phyloP scores from a whole-genome alignment of 1,139 yeast species.

The Casaregolazyma lundiana region DNA sequence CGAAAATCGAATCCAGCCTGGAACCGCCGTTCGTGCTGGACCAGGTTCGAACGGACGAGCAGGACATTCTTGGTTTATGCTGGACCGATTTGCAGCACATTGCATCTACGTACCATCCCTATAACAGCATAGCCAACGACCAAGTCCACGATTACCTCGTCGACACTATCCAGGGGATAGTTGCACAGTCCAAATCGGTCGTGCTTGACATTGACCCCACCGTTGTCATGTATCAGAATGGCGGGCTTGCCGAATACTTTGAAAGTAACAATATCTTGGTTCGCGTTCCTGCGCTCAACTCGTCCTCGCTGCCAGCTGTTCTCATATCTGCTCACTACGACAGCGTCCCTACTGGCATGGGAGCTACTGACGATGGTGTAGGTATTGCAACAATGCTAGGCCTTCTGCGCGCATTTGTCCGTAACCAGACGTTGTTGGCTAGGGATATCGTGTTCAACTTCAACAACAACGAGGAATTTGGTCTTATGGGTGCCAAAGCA shows the following conservation, averaged over 20 bases:
- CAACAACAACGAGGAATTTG: constrained; percentile 89
- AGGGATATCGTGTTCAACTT: constrained; percentile 78
- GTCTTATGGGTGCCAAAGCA: constrained; percentile 75
- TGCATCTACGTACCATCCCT: constrained; percentile 67
- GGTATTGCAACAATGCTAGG: constrained; percentile 86
- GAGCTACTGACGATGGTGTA: constrained; percentile 91
- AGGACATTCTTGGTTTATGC: constrained; percentile 37
- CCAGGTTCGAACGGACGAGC: background rate
- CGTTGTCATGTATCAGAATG: constrained; percentile 44
- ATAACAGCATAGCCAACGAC: constrained; percentile 71
- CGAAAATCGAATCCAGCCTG: constrained; percentile 9
- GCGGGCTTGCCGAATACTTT: constrained; percentile 42
- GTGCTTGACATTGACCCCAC: constrained; percentile 50
- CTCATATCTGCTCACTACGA: constrained; percentile 84
- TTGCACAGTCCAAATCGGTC: constrained; percentile 32
- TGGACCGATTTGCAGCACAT: constrained; percentile 72
- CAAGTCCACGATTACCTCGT: constrained; percentile 57
- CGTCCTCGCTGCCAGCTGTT: constrained; percentile 52
- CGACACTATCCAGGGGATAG: constrained; percentile 38
- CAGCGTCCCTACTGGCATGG: constrained; percentile 81
- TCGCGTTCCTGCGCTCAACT: constrained; percentile 59
- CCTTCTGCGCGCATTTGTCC: constrained; percentile 49
- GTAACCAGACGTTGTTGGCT: constrained; percentile 44
- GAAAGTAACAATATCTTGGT: constrained; percentile 78
- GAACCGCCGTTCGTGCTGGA: constrained; percentile 8